phyloP scores from a whole-genome alignment of 345 rosid genomes.

The Gossypium rotundifolium region DNA sequence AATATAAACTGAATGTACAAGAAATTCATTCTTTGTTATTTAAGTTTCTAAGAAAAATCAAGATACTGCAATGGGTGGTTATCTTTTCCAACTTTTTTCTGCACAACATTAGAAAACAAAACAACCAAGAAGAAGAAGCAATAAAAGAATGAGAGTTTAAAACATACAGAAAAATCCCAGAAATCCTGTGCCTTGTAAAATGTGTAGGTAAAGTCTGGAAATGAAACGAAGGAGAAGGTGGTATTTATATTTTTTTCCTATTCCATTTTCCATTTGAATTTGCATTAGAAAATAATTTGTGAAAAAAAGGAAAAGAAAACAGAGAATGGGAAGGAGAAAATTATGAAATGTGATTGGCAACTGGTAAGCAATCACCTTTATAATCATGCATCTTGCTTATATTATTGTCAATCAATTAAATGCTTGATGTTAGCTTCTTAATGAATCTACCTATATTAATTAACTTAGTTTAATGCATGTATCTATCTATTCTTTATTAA shows the following conservation, averaged over 20 bases:
- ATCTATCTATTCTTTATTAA: too few relatives aligned
- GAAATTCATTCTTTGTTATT: not conserved
- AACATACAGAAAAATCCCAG: constrained; percentile 10
- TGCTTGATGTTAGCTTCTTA: not conserved
- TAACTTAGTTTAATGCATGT: too few relatives aligned
- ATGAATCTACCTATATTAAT: too few relatives aligned
- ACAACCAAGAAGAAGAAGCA: not conserved
- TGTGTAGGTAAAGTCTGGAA: not conserved
- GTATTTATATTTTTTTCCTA: constrained; percentile 14
- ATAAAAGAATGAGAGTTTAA: not conserved
- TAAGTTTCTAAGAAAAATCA: not conserved
- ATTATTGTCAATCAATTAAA: not conserved
- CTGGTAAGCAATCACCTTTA: not conserved
- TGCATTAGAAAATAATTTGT: not conserved
- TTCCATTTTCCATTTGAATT: not conserved
- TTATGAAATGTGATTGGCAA: not conserved
- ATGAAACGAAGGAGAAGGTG: not conserved
- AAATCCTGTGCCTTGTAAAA: not conserved
- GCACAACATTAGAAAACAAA: not conserved
- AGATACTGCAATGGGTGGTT: not conserved
- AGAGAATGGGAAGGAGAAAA: not conserved
- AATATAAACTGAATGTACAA: not conserved
- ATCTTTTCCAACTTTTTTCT: not conserved
- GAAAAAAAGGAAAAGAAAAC: not conserved
- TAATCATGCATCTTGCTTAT: not conserved